Conservation (phyloP, 1,284 basidiomycete species). For the Trametes hirsuta region DNA sequence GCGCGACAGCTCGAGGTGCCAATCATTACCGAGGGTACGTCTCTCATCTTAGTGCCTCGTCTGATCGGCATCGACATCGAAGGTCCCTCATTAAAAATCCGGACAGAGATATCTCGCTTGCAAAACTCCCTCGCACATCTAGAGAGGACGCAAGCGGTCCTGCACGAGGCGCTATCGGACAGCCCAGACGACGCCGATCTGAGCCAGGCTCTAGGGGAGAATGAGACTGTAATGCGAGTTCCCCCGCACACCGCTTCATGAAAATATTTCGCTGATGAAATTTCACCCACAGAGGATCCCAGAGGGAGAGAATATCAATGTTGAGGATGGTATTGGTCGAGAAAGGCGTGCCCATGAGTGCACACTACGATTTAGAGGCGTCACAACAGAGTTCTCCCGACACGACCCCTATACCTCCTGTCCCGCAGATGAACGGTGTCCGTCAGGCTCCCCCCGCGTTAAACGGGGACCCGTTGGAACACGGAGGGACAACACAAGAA, state of each 20-base stretch:
- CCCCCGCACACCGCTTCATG: not conserved
- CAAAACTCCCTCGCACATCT: slow-evolving; percentile 74
- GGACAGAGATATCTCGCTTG: slow-evolving; percentile 72
- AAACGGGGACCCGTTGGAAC: not conserved
- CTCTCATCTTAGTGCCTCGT: slow-evolving; percentile 2
- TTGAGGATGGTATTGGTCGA: slow-evolving; percentile 63
- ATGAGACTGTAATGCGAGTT: slow-evolving; percentile 55
- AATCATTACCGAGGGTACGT: slow-evolving; percentile 69
- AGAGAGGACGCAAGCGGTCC: slow-evolving; percentile 60
- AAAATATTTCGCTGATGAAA: not conserved
- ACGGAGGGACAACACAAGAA: not conserved
- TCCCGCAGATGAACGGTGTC: too few relatives aligned
- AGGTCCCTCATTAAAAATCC: not conserved
- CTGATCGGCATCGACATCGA: slow-evolving; percentile 4
- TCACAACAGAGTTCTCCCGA: not conserved
- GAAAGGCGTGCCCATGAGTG: slow-evolving; percentile 52
- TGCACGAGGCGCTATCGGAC: slow-evolving; percentile 50
- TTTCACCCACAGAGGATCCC: slow-evolving; percentile 55
- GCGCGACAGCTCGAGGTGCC: slow-evolving; percentile 67
- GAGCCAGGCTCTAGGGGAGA: slow-evolving; percentile 53
- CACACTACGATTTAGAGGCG: slow-evolving; percentile 45
- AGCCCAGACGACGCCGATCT: slow-evolving; percentile 46
- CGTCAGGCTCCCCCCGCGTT: too few relatives aligned
- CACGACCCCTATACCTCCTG: not conserved
- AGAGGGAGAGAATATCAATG: slow-evolving; percentile 71